Percentiles rank a stretch among this genome's conserved stretches.
Evolutionary conservation across 495 filamentous ascomycete species (phyloP).

Genomic region (Chaetomium cochliodes): DNA sequence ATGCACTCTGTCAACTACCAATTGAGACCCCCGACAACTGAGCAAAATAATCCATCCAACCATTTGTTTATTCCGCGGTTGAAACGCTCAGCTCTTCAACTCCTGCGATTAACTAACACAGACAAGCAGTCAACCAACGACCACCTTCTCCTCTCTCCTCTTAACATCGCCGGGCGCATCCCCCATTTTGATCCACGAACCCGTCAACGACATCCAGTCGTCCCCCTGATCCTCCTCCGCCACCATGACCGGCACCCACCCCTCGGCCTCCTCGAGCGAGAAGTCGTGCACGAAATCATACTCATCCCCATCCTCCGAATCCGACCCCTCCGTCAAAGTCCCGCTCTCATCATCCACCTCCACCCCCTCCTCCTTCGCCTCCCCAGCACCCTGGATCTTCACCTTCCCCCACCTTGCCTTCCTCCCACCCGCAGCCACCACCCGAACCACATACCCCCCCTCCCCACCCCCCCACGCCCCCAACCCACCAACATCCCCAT

Average conservation of each 20-base stretch:
- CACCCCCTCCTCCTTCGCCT: neutral
- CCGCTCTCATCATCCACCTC: neutral
- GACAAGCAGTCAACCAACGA: neutral
- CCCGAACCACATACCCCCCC: neutral
- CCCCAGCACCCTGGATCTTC: neutral
- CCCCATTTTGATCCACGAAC: conserved; percentile 14
- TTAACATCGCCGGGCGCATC: neutral
- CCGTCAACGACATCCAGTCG: conserved; percentile 21
- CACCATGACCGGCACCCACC: conserved; percentile 23
- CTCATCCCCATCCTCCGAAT: conserved; percentile 2
- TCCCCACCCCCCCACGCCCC: neutral
- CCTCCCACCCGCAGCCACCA: neutral
- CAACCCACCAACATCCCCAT: neutral
- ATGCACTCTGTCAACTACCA: too few relatives aligned
- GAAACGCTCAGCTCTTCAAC: neutral
- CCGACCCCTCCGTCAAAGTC: neutral
- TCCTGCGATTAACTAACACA: neutral
- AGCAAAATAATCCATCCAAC: too few relatives aligned
- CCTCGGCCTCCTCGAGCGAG: conserved; percentile 3
- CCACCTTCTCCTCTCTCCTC: neutral
- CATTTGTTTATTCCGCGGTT: too few relatives aligned
- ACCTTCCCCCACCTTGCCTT: neutral
- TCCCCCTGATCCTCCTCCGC: conserved; percentile 13
- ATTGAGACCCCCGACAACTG: too few relatives aligned
- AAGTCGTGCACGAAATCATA: neutral